A percentile compares a stretch with the other conserved stretches of the same genome.
phyloP scores from a whole-genome alignment of 768 basidiomycete species.

The Coprinopsis marcescibilis region DNA sequence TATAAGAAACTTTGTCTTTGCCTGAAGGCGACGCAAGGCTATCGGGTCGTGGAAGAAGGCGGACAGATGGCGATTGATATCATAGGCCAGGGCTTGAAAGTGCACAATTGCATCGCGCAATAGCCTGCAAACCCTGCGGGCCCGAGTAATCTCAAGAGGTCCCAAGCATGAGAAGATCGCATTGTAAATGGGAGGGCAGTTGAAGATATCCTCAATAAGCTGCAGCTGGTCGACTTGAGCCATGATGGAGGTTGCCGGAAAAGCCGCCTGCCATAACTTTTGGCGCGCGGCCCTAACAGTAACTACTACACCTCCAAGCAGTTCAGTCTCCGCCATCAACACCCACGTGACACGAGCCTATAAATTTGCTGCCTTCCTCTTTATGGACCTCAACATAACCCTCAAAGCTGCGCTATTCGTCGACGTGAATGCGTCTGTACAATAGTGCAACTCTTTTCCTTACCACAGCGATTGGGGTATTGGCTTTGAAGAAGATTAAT shows the following conservation, averaged over 20 bases:
- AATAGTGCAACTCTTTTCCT: constrained; percentile 51
- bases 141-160: constrained; percentile 1
- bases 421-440: constrained; percentile 13
- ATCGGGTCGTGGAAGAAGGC: constrained; percentile 2
- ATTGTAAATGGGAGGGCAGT: constrained; percentile 4
- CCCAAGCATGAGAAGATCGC: background rate
- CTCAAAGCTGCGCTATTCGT: constrained; percentile 31
- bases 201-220: constrained; percentile 1
- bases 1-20: background rate
- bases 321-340: no score
- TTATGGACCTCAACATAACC: constrained; percentile 10
- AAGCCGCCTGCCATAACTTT: no score
- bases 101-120: background rate
- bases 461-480: constrained; percentile 47
- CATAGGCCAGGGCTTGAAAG: constrained; percentile 5
- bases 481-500: constrained; percentile 37
- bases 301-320: no score
- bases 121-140: background rate
- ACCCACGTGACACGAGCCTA: background rate
- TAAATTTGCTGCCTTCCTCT: background rate
- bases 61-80: constrained; percentile 4
- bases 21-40: constrained; percentile 1
- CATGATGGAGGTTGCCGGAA: no score
- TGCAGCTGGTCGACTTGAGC: background rate
- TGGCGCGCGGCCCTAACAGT: no score